A percentile compares a stretch with the other conserved stretches of the same genome.
phyloP scores from a whole-genome alignment of 192 early-diverging fungal genomes.

The Pecoramyces ruminantium region DNA sequence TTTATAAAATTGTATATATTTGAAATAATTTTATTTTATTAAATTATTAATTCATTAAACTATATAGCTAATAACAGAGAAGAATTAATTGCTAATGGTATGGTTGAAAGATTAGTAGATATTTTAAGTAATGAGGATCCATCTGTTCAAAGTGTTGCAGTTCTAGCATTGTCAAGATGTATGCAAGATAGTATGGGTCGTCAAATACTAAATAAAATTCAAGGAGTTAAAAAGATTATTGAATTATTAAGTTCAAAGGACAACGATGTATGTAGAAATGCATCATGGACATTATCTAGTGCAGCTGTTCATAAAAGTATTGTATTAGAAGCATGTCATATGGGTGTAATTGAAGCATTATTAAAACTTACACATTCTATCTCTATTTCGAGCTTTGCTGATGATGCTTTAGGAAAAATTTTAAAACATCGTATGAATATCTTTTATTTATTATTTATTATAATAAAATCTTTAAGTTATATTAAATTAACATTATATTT shows the following conservation, averaged over 20 bases:
- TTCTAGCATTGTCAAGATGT: slow-evolving; percentile 9
- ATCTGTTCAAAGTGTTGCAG: slow-evolving; percentile 4
- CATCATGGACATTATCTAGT: slow-evolving; percentile 25
- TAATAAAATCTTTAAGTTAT: not conserved
- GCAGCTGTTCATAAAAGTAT: slow-evolving; percentile 18
- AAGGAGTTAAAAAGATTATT: slow-evolving; percentile 16
- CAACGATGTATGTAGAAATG: slow-evolving; percentile 23
- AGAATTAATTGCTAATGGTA: slow-evolving; percentile 11
- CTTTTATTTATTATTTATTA: not conserved
- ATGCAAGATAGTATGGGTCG: slow-evolving; percentile 13
- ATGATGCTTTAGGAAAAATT: slow-evolving; percentile 33
- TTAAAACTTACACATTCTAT: slow-evolving; percentile 13
- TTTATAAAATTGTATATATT: too few species aligned
- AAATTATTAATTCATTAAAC: too few species aligned
- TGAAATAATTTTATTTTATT: too few species aligned
- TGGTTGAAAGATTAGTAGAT: slow-evolving; percentile 8
- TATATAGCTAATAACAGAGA: slow-evolving; percentile 6
- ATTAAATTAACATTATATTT: too few species aligned
- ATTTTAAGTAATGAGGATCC: slow-evolving; percentile 6
- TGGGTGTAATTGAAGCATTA: slow-evolving; percentile 26
- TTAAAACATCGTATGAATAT: slow-evolving; percentile 23
- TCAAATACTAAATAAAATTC: not conserved
- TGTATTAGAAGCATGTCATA: slow-evolving; percentile 19
- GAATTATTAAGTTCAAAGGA: slow-evolving; percentile 20
- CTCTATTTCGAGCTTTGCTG: slow-evolving; percentile 25